phyloP scores from a whole-genome alignment of 2,329 filamentous ascomycete species.

The Neopestalotiopsis sp. region DNA sequence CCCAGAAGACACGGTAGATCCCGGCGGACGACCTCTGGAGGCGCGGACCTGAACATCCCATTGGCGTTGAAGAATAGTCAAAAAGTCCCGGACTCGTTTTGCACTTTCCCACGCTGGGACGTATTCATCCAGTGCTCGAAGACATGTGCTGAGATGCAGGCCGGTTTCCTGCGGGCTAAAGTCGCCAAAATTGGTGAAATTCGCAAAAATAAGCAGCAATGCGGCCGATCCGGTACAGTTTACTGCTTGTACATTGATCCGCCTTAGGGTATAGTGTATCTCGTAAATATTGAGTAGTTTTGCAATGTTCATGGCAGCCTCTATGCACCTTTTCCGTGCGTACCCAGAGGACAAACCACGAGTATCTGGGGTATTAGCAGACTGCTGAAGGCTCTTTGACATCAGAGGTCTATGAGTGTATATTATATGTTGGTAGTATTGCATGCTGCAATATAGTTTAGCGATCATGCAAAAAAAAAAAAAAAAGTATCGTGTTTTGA shows the following conservation, averaged over 20 bases:
- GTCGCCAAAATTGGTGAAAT: slow-evolving; percentile 18
- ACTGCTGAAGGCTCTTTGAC: slow-evolving; percentile 8
- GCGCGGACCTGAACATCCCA: slow-evolving; percentile 15
- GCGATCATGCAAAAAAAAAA: not conserved
- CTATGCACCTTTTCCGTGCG: slow-evolving; percentile 19
- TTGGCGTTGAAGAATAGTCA: slow-evolving; percentile 19
- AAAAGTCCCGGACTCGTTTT: slow-evolving; percentile 21
- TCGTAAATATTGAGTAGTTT: slow-evolving; percentile 24
- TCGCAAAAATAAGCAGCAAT: slow-evolving; percentile 23
- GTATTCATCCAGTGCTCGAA: slow-evolving; percentile 26
- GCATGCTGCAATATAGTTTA: slow-evolving; percentile 4
- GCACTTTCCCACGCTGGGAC: slow-evolving; percentile 23
- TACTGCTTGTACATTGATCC: slow-evolving; percentile 24
- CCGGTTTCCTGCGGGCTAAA: slow-evolving; percentile 20
- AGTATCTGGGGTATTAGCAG: not conserved
- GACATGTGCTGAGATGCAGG: slow-evolving; percentile 21
- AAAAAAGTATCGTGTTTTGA: not conserved
- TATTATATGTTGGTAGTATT: slow-evolving; percentile 20
- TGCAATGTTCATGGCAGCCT: slow-evolving; percentile 29
- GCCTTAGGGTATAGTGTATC: slow-evolving; percentile 20
- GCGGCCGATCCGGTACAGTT: slow-evolving; percentile 24
- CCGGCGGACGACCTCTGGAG: not conserved
- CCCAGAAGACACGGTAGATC: not conserved
- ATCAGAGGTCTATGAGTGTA: slow-evolving; percentile 20
- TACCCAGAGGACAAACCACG: not conserved